A percentile compares a stretch with the other conserved stretches of the same genome.
Evolutionary conservation across 1,284 basidiomycete species (phyloP).

Genomic region (Phylloporus gajari): DNA sequence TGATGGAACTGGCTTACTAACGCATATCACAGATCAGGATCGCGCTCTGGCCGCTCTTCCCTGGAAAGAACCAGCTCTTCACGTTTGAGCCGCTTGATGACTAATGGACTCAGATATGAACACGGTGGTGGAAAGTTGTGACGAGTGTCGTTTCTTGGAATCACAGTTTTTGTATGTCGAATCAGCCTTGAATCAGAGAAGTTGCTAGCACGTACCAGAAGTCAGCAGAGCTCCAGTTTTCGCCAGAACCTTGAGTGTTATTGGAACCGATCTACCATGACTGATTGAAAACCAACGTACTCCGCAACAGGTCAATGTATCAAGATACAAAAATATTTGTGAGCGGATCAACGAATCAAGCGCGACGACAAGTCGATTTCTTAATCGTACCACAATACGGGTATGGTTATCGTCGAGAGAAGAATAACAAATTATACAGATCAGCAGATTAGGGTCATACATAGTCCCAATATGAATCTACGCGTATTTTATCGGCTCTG

Average conservation of each 20-base stretch:
- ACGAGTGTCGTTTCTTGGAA: background rate
- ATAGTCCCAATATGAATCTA: background rate
- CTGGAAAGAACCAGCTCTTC: background rate
- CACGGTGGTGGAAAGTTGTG: background rate
- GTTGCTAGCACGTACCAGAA: too few species aligned
- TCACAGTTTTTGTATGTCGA: background rate
- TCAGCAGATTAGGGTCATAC: background rate
- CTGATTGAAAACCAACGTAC: too few species aligned
- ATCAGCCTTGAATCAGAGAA: background rate
- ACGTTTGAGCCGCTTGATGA: background rate
- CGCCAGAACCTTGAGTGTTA: too few species aligned
- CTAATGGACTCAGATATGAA: too few species aligned
- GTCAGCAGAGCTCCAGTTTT: too few species aligned
- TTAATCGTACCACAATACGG: constrained; percentile 6
- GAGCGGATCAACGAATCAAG: background rate
- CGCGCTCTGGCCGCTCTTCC: background rate
- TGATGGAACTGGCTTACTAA: too few species aligned
- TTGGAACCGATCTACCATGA: too few species aligned
- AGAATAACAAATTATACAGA: background rate
- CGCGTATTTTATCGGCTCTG: constrained; percentile 25
- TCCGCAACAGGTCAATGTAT: too few species aligned
- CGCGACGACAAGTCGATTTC: background rate
- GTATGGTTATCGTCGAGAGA: constrained; percentile 14
- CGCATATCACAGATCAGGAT: background rate
- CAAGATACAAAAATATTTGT: background rate